Conservation (phyloP, 805 yeast species). For the Monosporozyma aquatica region DNA sequence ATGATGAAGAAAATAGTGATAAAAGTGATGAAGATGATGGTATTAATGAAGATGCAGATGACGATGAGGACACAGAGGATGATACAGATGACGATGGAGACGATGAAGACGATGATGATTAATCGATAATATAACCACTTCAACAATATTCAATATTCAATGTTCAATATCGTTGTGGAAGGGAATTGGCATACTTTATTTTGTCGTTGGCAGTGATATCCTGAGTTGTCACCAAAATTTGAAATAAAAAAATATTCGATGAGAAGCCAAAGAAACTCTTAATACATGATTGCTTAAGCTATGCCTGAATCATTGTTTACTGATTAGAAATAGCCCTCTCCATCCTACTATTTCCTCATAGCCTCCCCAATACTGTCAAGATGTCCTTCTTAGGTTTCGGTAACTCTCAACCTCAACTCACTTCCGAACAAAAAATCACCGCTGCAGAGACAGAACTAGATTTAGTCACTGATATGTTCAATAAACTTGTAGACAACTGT, state of each 20-base stretch:
- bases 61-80: constrained; percentile 32
- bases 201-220: neutral
- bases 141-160: no score
- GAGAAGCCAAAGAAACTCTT: no score
- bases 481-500: constrained; percentile 81
- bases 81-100: constrained; percentile 10
- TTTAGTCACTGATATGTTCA: constrained; percentile 97
- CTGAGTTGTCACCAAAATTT: no score
- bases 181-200: no score
- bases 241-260: no score
- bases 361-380: neutral
- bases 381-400: constrained; percentile 76
- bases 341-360: no score
- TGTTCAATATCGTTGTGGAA: no score
- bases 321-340: no score
- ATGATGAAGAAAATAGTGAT: constrained; percentile 37
- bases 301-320: no score
- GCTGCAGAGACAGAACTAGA: constrained; percentile 97
- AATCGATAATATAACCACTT: no score
- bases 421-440: constrained; percentile 65
- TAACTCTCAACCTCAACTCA: constrained; percentile 60
- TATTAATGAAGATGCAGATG: constrained; percentile 35
- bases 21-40: constrained; percentile 34
- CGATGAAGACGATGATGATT: neutral
- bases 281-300: no score